phyloP scores from a whole-genome alignment of 306 rosid species.

The Prunus salicina region DNA sequence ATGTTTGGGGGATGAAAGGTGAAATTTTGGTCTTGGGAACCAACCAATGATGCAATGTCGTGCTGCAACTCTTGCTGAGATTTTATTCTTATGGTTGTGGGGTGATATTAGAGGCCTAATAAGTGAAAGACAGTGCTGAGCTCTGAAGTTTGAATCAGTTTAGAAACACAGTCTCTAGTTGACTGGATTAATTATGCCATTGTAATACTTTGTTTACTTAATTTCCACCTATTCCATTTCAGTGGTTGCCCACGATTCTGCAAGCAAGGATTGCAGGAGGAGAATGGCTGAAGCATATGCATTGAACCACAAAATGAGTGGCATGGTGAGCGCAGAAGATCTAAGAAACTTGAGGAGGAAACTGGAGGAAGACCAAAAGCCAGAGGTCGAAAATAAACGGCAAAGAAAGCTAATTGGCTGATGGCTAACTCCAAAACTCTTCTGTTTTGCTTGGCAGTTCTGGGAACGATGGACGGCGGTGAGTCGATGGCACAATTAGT shows the following conservation, averaged over 20 bases:
- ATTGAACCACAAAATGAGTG: conserved; percentile 61
- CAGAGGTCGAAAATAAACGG: conserved; percentile 42
- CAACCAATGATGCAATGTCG: background rate
- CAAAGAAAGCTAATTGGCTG: conserved; percentile 38
- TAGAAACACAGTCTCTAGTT: background rate
- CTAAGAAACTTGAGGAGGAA: conserved; percentile 50
- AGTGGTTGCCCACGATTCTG: conserved; percentile 86
- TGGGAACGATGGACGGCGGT: background rate
- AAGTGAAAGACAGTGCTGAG: background rate
- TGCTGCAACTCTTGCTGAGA: background rate
- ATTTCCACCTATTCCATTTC: conserved; percentile 30
- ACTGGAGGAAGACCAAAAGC: conserved; percentile 43
- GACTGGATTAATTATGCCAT: background rate
- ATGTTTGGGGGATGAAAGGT: background rate
- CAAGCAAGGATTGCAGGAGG: conserved; percentile 78
- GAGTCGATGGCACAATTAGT: too few relatives aligned
- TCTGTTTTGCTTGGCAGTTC: background rate
- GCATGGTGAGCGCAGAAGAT: conserved; percentile 61
- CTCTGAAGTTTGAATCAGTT: background rate
- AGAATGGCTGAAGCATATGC: conserved; percentile 78
- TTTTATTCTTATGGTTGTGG: background rate
- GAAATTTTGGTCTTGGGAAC: background rate
- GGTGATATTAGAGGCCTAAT: background rate
- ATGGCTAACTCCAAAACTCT: background rate
- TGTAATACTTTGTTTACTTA: background rate